A percentile compares a stretch with the other conserved stretches of the same genome.
Evolutionary conservation across 169 alveolate species (phyloP).

Genomic region (Besnoitia besnoiti): DNA sequence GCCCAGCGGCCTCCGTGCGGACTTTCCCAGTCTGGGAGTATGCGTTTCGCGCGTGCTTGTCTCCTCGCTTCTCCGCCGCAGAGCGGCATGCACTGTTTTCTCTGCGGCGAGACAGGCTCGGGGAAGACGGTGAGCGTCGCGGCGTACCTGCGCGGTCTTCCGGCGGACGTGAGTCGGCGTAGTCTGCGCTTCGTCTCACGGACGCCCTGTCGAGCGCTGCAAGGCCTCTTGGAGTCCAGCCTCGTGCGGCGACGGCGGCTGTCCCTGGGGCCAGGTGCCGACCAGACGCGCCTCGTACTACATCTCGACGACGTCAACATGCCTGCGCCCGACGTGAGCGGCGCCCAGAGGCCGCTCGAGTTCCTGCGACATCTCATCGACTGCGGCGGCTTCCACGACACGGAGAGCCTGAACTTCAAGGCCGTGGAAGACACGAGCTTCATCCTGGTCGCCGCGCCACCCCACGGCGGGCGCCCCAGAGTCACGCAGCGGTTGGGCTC

Average conservation of each 20-base stretch:
- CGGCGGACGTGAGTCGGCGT: background rate
- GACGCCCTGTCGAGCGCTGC: background rate
- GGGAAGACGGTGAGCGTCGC: background rate
- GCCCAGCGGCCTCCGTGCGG: too few species aligned
- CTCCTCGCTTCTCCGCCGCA: background rate
- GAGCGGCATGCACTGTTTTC: background rate
- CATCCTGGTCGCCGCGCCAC: slow-evolving; percentile 2
- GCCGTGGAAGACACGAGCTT: background rate
- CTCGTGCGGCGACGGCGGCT: background rate
- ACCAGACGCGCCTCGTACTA: background rate
- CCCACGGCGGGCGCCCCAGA: background rate
- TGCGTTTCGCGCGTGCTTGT: too few species aligned
- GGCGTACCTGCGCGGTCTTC: background rate
- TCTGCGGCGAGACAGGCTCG: background rate
- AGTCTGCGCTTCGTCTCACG: background rate
- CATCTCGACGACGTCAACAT: background rate
- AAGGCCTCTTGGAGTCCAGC: background rate
- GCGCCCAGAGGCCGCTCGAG: background rate
- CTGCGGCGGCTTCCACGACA: background rate
- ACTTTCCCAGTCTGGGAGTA: too few species aligned
- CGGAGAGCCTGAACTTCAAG: background rate
- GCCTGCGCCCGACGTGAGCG: background rate
- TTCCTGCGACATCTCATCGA: background rate
- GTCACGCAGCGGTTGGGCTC: background rate
- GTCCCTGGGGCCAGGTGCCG: background rate